A percentile compares a stretch with the other conserved stretches of the same genome.
Conservation (phyloP, 192 early-diverging fungal genomes). For the Backusella sp. region DNA sequence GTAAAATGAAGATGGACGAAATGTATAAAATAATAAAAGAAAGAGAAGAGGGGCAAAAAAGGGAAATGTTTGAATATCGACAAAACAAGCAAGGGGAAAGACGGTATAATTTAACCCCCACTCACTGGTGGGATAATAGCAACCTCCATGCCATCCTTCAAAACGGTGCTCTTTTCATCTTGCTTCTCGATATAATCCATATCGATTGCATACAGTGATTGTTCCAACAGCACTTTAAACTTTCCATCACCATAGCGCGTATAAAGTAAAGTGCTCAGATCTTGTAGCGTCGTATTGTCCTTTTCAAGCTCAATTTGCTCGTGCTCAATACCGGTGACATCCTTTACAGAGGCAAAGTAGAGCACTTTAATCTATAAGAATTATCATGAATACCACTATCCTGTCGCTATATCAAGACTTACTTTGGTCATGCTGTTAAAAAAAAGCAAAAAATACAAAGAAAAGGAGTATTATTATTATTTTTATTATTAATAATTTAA, state of each 20-base stretch:
- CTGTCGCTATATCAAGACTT: not conserved
- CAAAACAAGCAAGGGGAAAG: too few relatives aligned
- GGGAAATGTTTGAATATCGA: not conserved
- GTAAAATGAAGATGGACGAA: not conserved
- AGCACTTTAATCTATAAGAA: constrained; percentile 50
- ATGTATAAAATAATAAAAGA: not conserved
- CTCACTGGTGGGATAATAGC: constrained; percentile 68
- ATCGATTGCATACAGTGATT: constrained; percentile 58
- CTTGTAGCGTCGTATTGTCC: constrained; percentile 11
- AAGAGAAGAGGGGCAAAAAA: not conserved
- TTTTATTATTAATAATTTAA: not conserved
- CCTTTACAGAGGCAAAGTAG: constrained; percentile 60
- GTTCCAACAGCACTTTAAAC: constrained; percentile 40
- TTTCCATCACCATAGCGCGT: constrained; percentile 16
- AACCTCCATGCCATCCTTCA: constrained; percentile 58
- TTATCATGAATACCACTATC: not conserved
- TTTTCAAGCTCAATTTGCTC: constrained; percentile 43
- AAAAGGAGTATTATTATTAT: not conserved
- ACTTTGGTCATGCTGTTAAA: not conserved
- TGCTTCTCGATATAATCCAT: constrained; percentile 61
- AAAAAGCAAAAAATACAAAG: not conserved
- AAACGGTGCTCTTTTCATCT: constrained; percentile 26
- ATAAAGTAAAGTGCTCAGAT: constrained; percentile 10
- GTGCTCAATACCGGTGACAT: constrained; percentile 39
- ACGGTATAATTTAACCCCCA: constrained; percentile 46